Base-by-base conservation (phyloP, 2,329 filamentous ascomycete species). In the Trichoderma afroharzianum region DNA sequence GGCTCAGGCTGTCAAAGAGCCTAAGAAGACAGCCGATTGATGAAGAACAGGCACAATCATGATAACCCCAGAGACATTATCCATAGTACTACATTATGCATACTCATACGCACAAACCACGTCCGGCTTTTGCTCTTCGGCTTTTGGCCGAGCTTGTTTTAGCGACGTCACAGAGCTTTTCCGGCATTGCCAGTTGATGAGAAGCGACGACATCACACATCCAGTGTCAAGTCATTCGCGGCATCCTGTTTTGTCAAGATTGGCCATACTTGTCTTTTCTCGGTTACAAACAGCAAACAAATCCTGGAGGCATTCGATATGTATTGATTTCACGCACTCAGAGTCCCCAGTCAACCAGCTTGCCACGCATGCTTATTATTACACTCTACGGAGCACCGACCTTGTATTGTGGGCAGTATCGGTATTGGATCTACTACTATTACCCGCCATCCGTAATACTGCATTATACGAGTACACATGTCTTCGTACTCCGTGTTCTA, bases 61-160 rank as follows among this genome's bases (percentile, higher is more conserved):
- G n/a, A 47, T 11, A 24, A 18, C 21, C 36, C 7, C 32, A 47
- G 39, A 32, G 24, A 28, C 11, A 32, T 59, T 43, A 32, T 68
- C 28, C 50, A 68, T 59, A 26, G 33, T 55, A 39, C 26, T 32
- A 24, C 30, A 43, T 53, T 32, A 62, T 67, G 63, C 63, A 62
- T 67, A 68, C 57, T 47, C 57, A 39, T 14, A 71, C 30, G 39
- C 67, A 59, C 39, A 15, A 43, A n/a, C 15, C 30, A n/a, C n/a
- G n/a, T n/a, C n/a, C n/a, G n/a, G n/a, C n/a, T n/a, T n/a, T n/a
- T n/a, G n/a, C 43, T 47, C 43, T 43, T 72, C 70, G 70, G 70
- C 70, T 70, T 72, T 72, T 70, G 70, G 24, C 64, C 70, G 70
- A 72, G 66, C 21, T 30, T 32, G 32, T 69, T 64, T 36, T 61